Percentiles rank a stretch among this genome's conserved stretches.
These are phyloP conservation scores for Pulveroboletus ravenelii DNA, from an alignment of 768 basidiomycete genomes.

Conservation along the genomic window DNA sequence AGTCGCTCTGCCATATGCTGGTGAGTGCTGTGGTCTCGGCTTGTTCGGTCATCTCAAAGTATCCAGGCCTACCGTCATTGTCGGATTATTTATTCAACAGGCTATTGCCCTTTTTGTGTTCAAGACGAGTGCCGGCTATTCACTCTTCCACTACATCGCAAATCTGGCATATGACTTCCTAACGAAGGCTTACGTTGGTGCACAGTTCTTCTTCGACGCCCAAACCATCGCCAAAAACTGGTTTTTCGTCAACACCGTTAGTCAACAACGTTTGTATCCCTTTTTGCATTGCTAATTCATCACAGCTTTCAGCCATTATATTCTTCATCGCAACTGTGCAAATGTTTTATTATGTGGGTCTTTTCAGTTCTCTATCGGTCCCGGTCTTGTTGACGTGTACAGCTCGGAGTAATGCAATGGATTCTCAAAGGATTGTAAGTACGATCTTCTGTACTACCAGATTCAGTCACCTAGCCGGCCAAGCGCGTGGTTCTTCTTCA, in stretches of 20 bases:
- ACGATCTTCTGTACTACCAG: background rate
- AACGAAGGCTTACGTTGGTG: constrained; percentile 59
- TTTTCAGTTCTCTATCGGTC: background rate
- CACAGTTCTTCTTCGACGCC: constrained; percentile 76
- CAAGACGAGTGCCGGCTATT: constrained; percentile 77
- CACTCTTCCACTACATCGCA: constrained; percentile 81
- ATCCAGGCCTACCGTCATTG: constrained; percentile 76
- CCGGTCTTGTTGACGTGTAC: background rate
- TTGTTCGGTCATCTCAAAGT: background rate
- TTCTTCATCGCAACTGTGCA: constrained; percentile 94
- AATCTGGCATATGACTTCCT: constrained; percentile 79
- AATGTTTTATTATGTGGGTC: constrained; percentile 70
- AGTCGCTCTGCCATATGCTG: constrained; percentile 66
- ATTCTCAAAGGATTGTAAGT: constrained; percentile 77
- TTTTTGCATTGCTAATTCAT: constrained; percentile 14
- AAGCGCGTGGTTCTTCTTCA: constrained; percentile 92
- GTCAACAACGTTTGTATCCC: constrained; percentile 18
- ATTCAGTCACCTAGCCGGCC: background rate
- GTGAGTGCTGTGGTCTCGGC: constrained; percentile 35
- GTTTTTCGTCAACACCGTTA: constrained; percentile 80
- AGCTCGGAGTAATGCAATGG: constrained; percentile 91
- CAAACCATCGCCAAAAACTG: constrained; percentile 63
- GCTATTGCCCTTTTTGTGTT: constrained; percentile 85
- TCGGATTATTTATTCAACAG: constrained; percentile 83
- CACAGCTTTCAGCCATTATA: constrained; percentile 70